A percentile compares a stretch with the other conserved stretches of the same genome.
These are phyloP conservation scores for Trametes hirsuta DNA, from an alignment of 1,284 basidiomycete genomes.

Conservation along the genomic window DNA sequence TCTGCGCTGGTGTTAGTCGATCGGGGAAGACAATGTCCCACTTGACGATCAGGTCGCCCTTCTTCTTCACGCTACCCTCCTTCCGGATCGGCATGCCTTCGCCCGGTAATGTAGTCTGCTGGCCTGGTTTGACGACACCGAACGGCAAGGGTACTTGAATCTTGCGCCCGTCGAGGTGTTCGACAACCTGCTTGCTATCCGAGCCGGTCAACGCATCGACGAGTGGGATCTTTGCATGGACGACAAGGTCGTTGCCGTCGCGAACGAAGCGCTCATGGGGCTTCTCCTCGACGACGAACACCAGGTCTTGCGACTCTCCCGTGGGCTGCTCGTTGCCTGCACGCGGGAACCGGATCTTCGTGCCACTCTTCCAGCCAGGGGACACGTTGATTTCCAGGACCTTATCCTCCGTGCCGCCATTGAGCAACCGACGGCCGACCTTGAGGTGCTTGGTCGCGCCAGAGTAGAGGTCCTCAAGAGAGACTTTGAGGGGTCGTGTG, in stretches of 20 bases:
- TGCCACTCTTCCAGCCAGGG: conserved; percentile 88
- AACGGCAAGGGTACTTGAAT: conserved; percentile 69
- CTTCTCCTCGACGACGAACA: conserved; percentile 93
- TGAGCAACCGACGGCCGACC: conserved; percentile 75
- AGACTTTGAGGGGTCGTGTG: conserved; percentile 82
- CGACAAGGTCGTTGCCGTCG: conserved; percentile 80
- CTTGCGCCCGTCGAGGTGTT: conserved; percentile 79
- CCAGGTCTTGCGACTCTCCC: conserved; percentile 83
- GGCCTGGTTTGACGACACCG: conserved; percentile 79
- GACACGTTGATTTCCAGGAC: conserved; percentile 88
- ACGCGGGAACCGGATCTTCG: conserved; percentile 87
- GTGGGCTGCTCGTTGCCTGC: conserved; percentile 84
- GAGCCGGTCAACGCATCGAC: conserved; percentile 81
- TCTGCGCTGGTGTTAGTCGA: conserved; percentile 72
- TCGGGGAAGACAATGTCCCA: conserved; percentile 89
- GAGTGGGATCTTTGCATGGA: conserved; percentile 69
- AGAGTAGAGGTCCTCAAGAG: conserved; percentile 89
- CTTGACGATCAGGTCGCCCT: conserved; percentile 83
- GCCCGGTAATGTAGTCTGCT: conserved; percentile 68
- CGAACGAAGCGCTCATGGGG: conserved; percentile 77
- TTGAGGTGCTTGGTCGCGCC: conserved; percentile 92
- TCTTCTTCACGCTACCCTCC: conserved; percentile 69
- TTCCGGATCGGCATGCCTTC: conserved; percentile 94
- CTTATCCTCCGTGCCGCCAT: conserved; percentile 86
- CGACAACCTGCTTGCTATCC: conserved; percentile 56